phyloP scores from a whole-genome alignment of 331 rosid species.

The Stylosanthes scabra region DNA sequence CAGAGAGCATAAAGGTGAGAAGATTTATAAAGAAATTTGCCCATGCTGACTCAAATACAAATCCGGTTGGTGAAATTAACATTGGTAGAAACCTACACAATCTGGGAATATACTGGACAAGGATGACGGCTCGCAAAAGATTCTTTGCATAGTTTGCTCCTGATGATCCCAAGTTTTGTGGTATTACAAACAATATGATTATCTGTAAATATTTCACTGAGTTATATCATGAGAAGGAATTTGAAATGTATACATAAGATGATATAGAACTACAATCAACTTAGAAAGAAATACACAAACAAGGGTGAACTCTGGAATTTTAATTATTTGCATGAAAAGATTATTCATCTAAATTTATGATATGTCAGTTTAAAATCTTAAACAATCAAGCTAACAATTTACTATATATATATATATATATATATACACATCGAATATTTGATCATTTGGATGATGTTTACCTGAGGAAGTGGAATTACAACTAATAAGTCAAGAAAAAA shows the following conservation, averaged over 20 bases:
- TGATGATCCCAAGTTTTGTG: conserved; percentile 53
- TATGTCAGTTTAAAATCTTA: neutral
- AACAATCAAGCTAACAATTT: neutral
- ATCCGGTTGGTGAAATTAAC: conserved; percentile 67
- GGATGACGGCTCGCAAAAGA: conserved; percentile 61
- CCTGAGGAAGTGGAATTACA: conserved; percentile 93
- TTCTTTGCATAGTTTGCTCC: conserved; percentile 85
- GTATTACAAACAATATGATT: conserved; percentile 59
- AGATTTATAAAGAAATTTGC: conserved; percentile 82
- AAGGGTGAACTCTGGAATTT: neutral
- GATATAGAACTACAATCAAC: neutral
- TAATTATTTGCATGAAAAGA: neutral
- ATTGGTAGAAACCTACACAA: conserved; percentile 75
- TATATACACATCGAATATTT: neutral
- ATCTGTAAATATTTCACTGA: conserved; percentile 59
- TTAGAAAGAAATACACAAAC: neutral
- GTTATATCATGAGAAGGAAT: neutral
- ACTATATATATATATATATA: too few species aligned
- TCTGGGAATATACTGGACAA: conserved; percentile 74
- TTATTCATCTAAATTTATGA: neutral
- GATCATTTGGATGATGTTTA: conserved; percentile 38
- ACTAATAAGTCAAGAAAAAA: conserved; percentile 69
- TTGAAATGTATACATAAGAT: neutral
- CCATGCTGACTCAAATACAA: conserved; percentile 90
- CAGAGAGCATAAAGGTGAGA: conserved; percentile 73